These are phyloP conservation scores for Penicillium atrosanguineum DNA, from an alignment of 495 filamentous ascomycete genomes.

Conservation along the genomic window DNA sequence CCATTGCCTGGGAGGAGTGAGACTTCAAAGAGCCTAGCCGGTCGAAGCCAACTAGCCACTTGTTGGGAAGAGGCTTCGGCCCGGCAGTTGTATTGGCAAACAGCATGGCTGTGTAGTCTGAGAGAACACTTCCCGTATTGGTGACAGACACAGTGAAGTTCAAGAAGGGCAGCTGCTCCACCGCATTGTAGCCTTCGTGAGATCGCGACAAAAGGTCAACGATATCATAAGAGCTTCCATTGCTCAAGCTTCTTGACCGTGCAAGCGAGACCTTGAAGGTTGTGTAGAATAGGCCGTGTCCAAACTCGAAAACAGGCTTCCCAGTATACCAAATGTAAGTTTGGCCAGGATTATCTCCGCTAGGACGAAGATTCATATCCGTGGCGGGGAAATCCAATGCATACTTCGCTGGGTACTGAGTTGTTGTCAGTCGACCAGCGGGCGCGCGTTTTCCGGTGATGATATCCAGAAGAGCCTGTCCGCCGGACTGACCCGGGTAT, in stretches of 20 bases:
- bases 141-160: slow-evolving; percentile 39
- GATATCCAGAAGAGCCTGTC: slow-evolving; percentile 53
- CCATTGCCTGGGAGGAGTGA: slow-evolving; percentile 31
- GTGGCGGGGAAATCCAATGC: slow-evolving; percentile 52
- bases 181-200: slow-evolving; percentile 24
- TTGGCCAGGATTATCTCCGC: slow-evolving; percentile 42
- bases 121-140: slow-evolving; percentile 54
- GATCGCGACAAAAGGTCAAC: slow-evolving; percentile 23
- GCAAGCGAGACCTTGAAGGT: slow-evolving; percentile 38
- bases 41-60: slow-evolving; percentile 60
- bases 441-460: slow-evolving; percentile 53
- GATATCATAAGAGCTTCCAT: slow-evolving; percentile 24
- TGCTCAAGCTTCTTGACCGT: slow-evolving; percentile 1
- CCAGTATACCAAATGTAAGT: slow-evolving; percentile 64
- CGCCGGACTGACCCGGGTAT: slow-evolving; percentile 60
- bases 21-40: slow-evolving; percentile 47
- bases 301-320: slow-evolving; percentile 53
- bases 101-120: slow-evolving; percentile 58
- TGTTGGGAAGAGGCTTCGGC: slow-evolving; percentile 60
- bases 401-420: slow-evolving; percentile 58
- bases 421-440: slow-evolving; percentile 55
- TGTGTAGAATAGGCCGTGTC: slow-evolving; percentile 54
- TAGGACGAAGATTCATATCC: slow-evolving; percentile 56
- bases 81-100: slow-evolving; percentile 57
- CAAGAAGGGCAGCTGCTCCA: slow-evolving; percentile 42